Evolutionary conservation across 768 basidiomycete species (phyloP).

Genomic region (Auricularia cornea): DNA sequence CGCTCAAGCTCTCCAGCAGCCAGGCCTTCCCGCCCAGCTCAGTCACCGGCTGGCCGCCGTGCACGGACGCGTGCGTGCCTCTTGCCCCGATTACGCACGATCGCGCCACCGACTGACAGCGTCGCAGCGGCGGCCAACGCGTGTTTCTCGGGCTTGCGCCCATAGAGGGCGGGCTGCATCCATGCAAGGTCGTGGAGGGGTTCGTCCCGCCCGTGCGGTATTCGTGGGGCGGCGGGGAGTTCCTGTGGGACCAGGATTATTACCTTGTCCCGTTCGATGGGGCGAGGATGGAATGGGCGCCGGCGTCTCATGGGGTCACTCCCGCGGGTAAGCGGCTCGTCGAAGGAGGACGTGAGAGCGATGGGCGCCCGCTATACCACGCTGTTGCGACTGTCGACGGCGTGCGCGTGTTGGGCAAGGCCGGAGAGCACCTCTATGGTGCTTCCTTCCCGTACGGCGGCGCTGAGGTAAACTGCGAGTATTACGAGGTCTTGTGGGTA

Average conservation of each 20-base stretch:
- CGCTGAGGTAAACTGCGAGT: slow-evolving; percentile 30
- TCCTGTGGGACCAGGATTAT: slow-evolving; percentile 54
- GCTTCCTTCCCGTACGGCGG: slow-evolving; percentile 32
- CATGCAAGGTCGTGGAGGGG: neutral
- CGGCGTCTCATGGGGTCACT: slow-evolving; percentile 48
- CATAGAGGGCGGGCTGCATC: neutral
- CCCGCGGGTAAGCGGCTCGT: slow-evolving; percentile 51
- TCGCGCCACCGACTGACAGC: neutral
- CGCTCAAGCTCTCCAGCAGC: neutral
- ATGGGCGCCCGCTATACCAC: slow-evolving; percentile 60
- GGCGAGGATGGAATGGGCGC: slow-evolving; percentile 68
- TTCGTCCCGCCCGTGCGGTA: neutral
- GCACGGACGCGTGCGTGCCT: neutral
- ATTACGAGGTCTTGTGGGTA: slow-evolving; percentile 39
- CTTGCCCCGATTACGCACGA: neutral
- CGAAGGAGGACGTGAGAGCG: slow-evolving; percentile 69
- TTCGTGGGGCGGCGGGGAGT: slow-evolving; percentile 54
- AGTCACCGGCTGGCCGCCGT: neutral
- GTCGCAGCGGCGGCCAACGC: neutral
- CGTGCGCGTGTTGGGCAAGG: slow-evolving; percentile 61
- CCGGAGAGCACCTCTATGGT: slow-evolving; percentile 54
- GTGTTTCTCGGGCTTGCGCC: neutral
- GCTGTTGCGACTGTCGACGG: slow-evolving; percentile 46
- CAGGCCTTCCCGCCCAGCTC: neutral
- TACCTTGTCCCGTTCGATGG: slow-evolving; percentile 66